Evolutionary conservation across 164 flowering plant genomes (phyloP).

Genomic region (Vitis vinifera): DNA sequence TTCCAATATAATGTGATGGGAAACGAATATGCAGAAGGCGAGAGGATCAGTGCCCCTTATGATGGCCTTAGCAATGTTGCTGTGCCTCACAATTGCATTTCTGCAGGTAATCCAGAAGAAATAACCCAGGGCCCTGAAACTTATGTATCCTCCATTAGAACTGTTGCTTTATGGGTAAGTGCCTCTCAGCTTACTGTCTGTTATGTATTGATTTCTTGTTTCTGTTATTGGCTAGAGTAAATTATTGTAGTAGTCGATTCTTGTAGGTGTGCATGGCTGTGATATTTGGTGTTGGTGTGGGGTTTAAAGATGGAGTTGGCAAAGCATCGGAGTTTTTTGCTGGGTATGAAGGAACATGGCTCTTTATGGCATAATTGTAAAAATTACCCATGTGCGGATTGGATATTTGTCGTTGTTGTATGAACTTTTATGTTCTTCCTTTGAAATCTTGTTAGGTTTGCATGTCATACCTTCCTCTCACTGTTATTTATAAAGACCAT

Average conservation of each 20-base stretch:
- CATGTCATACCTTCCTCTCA: too few relatives aligned
- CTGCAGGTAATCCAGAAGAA: constrained; percentile 24
- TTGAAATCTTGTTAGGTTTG: too few relatives aligned
- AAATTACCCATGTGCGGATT: neutral
- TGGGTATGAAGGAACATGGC: constrained; percentile 51
- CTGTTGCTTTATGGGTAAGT: constrained; percentile 78
- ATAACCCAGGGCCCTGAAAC: constrained; percentile 22
- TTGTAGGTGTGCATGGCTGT: constrained; percentile 76
- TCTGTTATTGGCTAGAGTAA: constrained; percentile 10
- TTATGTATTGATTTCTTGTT: constrained; percentile 3
- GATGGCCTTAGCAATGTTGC: constrained; percentile 21
- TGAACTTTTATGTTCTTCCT: too few relatives aligned
- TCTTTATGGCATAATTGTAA: too few relatives aligned
- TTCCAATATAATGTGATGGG: constrained; percentile 34
- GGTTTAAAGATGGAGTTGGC: constrained; percentile 78
- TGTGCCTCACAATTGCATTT: constrained; percentile 14
- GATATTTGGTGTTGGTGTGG: constrained; percentile 84
- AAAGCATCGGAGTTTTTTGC: constrained; percentile 96
- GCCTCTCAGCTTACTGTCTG: neutral
- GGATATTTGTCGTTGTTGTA: too few relatives aligned
- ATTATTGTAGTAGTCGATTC: constrained; percentile 8
- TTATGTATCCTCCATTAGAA: constrained; percentile 48
- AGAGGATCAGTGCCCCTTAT: constrained; percentile 23
- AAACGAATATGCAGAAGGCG: constrained; percentile 43
- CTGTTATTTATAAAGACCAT: too few relatives aligned